Evolutionary conservation across 495 filamentous ascomycete species (phyloP).

Genomic region (Penicillium roqueforti): DNA sequence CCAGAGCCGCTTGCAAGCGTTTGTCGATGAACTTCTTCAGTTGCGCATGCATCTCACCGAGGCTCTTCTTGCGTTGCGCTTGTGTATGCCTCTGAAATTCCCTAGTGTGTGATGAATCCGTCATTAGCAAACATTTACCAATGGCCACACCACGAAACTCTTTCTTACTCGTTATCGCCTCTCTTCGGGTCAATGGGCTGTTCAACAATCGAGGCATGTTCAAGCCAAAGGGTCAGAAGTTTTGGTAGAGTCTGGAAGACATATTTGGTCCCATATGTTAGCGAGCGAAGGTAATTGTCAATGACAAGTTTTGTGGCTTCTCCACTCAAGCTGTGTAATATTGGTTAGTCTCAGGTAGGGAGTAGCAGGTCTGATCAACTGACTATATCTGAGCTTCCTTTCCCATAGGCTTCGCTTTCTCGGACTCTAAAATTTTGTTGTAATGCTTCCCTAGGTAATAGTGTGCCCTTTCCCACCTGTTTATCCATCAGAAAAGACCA

Average conservation of each 20-base stretch:
- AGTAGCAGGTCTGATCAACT: conserved; percentile 7
- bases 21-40: conserved; percentile 64
- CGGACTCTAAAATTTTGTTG: conserved; percentile 89
- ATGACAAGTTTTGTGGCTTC: conserved; percentile 85
- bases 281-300: conserved; percentile 85
- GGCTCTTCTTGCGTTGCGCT: conserved; percentile 56
- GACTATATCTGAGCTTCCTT: conserved; percentile 57
- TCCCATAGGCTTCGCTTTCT: conserved; percentile 67
- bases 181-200: conserved; percentile 63
- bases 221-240: conserved; percentile 88
- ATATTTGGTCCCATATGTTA: conserved; percentile 87
- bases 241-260: conserved; percentile 89
- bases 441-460: conserved; percentile 97
- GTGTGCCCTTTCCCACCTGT: conserved; percentile 90
- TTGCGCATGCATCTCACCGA: conserved; percentile 66
- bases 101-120: conserved; percentile 17
- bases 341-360: conserved; percentile 3
- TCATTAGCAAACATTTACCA: conserved; percentile 2
- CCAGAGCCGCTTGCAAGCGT: conserved; percentile 74
- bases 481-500: conserved; percentile 11
- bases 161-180: conserved; percentile 52
- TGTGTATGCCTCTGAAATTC: conserved; percentile 55
- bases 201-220: conserved; percentile 72
- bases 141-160: conserved; percentile 5
- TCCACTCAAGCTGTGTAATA: conserved; percentile 51